Base-by-base conservation (phyloP, 2,329 filamentous ascomycete species). In the Hypoxylon sp. region DNA sequence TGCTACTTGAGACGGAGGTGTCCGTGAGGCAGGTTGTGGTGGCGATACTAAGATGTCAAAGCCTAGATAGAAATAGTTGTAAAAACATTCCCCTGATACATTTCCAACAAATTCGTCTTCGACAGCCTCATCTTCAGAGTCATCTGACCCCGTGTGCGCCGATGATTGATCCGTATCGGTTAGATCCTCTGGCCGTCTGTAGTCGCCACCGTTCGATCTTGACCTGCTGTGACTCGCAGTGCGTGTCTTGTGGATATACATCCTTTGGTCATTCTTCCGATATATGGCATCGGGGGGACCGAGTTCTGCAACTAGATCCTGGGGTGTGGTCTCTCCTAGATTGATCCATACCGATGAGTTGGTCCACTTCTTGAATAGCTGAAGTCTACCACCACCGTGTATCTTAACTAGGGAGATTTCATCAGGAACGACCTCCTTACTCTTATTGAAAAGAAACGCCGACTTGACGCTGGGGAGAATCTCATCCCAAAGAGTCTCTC, bases 61-160 rank as follows among this genome's bases (percentile, higher is more conserved):
- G 1, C 96, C 96, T 69, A 97, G 91, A 72, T 95, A 92, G 78
- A 98, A 99, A 79, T 99, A 99, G 79, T 98, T 98, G 81, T 96
- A 98, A 78, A 98, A 99, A 71, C 91, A 94, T 77, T 97, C 93
- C 3, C 89, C 87, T 1, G 90, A 88, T 3, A 90, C 73, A 78
- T 85, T 82, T 71, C 84, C 83, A 1, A 83, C 82, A 3, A 83
- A 77, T 31, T 88, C 86, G 31, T 90, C 89, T 47, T 88, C 86
- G 14, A 88, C 78, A 2, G 83, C 86, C 64, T 87, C 87, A 22
- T 87, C 84, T 35, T 92, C 91, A 1, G 90, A 89, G 62, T 90
- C 89, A 75, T 94, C 92, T 0, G 90, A 92, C 29, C 87, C 87
- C 0, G 90, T 91, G 71, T 92, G 90, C 59, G 87, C 86, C 3